A percentile compares a stretch with the other conserved stretches of the same genome.
These are phyloP conservation scores for Gastrodia elata DNA, from an alignment of 106 monocot genomes.

Conservation along the genomic window DNA sequence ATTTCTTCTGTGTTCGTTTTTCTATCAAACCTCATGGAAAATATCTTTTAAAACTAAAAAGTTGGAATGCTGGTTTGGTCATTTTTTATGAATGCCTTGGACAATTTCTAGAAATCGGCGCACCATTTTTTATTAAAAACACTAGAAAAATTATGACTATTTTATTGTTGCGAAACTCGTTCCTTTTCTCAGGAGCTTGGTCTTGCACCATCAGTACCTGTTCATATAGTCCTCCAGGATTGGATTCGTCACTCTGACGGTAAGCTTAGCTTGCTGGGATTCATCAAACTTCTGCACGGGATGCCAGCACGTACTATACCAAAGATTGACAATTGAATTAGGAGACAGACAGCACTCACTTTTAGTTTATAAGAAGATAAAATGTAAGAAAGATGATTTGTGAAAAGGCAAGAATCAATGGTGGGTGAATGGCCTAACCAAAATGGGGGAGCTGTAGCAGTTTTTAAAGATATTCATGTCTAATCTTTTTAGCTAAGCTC, in stretches of 20 bases:
- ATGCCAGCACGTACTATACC: slow-evolving; percentile 22
- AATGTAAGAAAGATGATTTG: too few species aligned
- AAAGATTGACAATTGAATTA: slow-evolving; percentile 20
- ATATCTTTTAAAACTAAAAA: too few species aligned
- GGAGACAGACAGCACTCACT: background rate
- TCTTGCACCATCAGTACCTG: slow-evolving; percentile 42
- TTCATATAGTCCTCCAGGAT: slow-evolving; percentile 57
- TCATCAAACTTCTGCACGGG: slow-evolving; percentile 56
- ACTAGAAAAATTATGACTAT: background rate
- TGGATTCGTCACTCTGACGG: slow-evolving; percentile 64
- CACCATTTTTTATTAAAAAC: background rate
- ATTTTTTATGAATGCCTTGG: too few species aligned
- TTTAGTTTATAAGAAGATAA: background rate
- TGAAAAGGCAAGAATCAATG: background rate
- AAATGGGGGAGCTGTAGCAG: background rate
- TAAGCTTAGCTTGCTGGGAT: slow-evolving; percentile 63
- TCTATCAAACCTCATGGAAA: too few species aligned
- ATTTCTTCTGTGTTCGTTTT: too few species aligned
- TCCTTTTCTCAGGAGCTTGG: slow-evolving; percentile 43
- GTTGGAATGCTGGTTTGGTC: too few species aligned
- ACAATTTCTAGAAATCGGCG: too few species aligned
- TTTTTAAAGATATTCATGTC: background rate
- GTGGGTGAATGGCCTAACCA: background rate
- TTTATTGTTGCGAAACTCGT: background rate
- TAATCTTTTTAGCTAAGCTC: background rate